A percentile compares a stretch with the other conserved stretches of the same genome.
phyloP scores from a whole-genome alignment of 2,329 filamentous ascomycete genomes.

The Trichoderma sp. region DNA sequence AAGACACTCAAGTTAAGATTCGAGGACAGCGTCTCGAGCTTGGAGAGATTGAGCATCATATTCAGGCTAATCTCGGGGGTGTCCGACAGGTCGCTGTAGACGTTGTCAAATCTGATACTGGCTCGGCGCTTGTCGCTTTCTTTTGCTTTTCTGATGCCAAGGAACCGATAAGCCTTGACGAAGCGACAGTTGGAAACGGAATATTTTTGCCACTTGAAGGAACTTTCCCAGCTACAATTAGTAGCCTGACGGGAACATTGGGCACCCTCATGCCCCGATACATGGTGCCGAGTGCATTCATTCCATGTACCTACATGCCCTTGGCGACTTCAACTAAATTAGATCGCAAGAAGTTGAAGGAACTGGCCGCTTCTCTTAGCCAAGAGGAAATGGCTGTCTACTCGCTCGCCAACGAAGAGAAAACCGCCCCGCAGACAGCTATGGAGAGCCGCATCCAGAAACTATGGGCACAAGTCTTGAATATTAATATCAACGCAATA shows the following conservation, averaged over 20 bases:
- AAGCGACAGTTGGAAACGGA: background rate
- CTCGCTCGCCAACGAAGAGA: slow-evolving; percentile 27
- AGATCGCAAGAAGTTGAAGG: slow-evolving; percentile 19
- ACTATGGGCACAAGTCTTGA: slow-evolving; percentile 29
- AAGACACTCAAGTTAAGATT: slow-evolving; percentile 27
- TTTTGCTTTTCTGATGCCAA: slow-evolving; percentile 6
- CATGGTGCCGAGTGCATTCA: slow-evolving; percentile 13
- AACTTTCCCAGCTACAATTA: background rate
- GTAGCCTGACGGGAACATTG: background rate
- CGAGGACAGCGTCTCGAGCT: slow-evolving; percentile 25
- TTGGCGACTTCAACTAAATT: slow-evolving; percentile 13
- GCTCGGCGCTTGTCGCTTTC: background rate
- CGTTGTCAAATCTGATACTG: background rate
- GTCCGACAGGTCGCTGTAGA: slow-evolving; percentile 18
- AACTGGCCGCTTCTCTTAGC: background rate
- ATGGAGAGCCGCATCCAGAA: slow-evolving; percentile 30
- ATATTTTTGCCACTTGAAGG: background rate
- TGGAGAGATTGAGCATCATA: slow-evolving; percentile 22
- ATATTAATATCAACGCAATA: slow-evolving; percentile 12
- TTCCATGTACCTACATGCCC: slow-evolving; percentile 15
- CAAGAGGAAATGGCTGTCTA: slow-evolving; percentile 21
- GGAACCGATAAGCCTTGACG: background rate
- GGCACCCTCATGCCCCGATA: slow-evolving; percentile 8
- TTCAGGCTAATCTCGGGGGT: background rate
- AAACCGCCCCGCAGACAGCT: slow-evolving; percentile 20